Base-by-base conservation (phyloP, 2,329 filamentous ascomycete species). In the Fusarium newnesense region DNA sequence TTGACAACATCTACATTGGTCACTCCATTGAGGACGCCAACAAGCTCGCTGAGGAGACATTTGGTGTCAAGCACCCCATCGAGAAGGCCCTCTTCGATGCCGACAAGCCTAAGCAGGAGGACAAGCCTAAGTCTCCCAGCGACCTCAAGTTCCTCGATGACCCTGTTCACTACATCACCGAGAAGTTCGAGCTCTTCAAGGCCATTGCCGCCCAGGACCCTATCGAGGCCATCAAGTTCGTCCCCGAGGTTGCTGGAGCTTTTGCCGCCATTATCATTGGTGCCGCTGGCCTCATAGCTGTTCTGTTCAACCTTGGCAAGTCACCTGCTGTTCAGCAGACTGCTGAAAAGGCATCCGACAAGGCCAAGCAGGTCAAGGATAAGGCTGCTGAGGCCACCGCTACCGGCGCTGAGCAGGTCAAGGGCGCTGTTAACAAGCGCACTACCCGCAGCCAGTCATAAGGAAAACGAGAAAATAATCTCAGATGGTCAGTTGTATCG, bases 1-100 rank as follows among this genome's bases (percentile, higher is more conserved):
- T 99, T 80, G 94, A 98, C 91, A 99, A 99, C 92, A 97, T 99
- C 88, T 99, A 98, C 90, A 95, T 99, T 83, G 96, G 96, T 74
- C 96, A 99, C 91, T 98, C 96, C 26, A 83, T 96, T 77, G 94
- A 94, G 81, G 96, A 99, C 77, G 96, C 96, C 72, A 91, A 93
- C 84, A 93, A 95, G 86, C 88, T 99, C 80, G 93, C 94, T 79
- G 89, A 93, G 75, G 94, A 97, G 89, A 94, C 94, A 62, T 99
- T 95, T 84, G 92, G 94, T 80, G 85, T 94, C 85, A 99, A 99
- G 93, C 88, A 91, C 83, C 87, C 91, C 63, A 86, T 94, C 58
- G 96, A 99, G 88, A 89, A 93, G 87, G 90, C 92, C 53, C 88
- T 94, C 76, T 93, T 96, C 82, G 90, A 93, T 77, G 92, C 92